Evolutionary conservation across 179 eudicot species (phyloP).

Genomic region (Heliamphora pulchella): DNA sequence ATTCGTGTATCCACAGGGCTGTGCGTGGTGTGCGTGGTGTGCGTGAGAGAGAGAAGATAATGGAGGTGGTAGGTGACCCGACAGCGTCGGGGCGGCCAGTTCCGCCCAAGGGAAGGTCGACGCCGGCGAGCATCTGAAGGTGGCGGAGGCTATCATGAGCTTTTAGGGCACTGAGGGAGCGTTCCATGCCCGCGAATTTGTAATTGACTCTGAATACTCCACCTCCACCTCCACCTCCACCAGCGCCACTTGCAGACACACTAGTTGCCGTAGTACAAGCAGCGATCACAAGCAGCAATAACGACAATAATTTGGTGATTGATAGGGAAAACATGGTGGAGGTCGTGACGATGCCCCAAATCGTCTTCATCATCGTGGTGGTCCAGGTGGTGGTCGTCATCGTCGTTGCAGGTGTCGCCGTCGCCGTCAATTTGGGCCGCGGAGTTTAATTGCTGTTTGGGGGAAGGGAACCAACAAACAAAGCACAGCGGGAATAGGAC

Average conservation of each 20-base stretch:
- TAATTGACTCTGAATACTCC: constrained; percentile 54
- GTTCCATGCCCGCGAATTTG: constrained; percentile 49
- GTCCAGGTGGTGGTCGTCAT: too few relatives aligned
- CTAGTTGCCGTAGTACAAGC: neutral
- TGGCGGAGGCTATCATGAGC: constrained; percentile 68
- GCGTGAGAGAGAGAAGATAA: neutral
- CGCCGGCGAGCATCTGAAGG: constrained; percentile 49
- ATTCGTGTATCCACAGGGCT: neutral
- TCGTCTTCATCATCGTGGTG: neutral
- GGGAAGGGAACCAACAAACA: too few relatives aligned
- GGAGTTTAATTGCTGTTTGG: too few relatives aligned
- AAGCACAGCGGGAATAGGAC: too few relatives aligned
- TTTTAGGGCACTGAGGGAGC: constrained; percentile 40
- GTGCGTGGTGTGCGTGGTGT: neutral
- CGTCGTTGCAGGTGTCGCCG: too few relatives aligned
- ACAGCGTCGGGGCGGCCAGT: constrained; percentile 72
- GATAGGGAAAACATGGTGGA: neutral
- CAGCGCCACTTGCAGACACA: constrained; percentile 21
- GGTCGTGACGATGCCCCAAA: neutral
- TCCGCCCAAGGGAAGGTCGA: constrained; percentile 85
- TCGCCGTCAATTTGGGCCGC: too few relatives aligned
- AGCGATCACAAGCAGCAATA: constrained; percentile 1
- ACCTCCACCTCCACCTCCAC: constrained; percentile 19
- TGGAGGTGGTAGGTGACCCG: constrained; percentile 35
- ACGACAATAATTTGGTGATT: neutral